These are phyloP conservation scores for Vitis cinerea DNA, from an alignment of 164 flowering plant species.

Conservation along the genomic window DNA sequence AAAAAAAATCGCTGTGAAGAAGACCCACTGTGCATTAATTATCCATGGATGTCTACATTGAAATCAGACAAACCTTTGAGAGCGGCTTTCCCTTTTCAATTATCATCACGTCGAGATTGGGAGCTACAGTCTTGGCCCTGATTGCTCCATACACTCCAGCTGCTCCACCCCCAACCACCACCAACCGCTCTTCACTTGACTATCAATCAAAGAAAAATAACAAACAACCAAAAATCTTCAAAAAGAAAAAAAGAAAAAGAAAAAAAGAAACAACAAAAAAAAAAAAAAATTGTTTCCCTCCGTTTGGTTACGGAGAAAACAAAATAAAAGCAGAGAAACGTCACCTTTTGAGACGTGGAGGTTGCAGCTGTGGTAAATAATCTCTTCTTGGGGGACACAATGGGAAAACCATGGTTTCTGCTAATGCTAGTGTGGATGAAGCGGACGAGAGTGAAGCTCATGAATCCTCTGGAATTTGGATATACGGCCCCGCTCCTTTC, in stretches of 20 bases:
- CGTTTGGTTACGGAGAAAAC: neutral
- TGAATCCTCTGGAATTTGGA: neutral
- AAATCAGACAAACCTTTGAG: slow-evolving; percentile 61
- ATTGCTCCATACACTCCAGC: slow-evolving; percentile 85
- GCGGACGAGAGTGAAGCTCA: slow-evolving; percentile 28
- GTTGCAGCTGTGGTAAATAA: slow-evolving; percentile 16
- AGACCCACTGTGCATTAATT: too few species aligned
- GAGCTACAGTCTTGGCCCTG: slow-evolving; percentile 70
- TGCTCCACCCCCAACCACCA: slow-evolving; percentile 87
- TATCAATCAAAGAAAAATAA: slow-evolving; percentile 11
- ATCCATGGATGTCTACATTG: neutral
- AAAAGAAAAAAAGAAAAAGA: slow-evolving; percentile 13
- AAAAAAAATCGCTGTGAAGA: too few species aligned
- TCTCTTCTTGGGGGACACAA: slow-evolving; percentile 4
- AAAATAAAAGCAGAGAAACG: neutral
- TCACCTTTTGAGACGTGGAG: slow-evolving; percentile 22
- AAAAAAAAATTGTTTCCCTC: neutral
- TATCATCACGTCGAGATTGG: slow-evolving; percentile 67
- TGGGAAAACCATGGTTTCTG: slow-evolving; percentile 9
- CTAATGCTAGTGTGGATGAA: slow-evolving; percentile 1
- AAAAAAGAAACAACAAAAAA: neutral
- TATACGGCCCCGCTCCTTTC: too few species aligned
- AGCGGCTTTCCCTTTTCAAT: slow-evolving; percentile 84
- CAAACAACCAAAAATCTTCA: neutral
- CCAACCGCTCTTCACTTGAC: slow-evolving; percentile 51